A percentile compares a stretch with the other conserved stretches of the same genome.
Conservation (phyloP, 2,329 filamentous ascomycete species). For the Aspergillus sojae region DNA sequence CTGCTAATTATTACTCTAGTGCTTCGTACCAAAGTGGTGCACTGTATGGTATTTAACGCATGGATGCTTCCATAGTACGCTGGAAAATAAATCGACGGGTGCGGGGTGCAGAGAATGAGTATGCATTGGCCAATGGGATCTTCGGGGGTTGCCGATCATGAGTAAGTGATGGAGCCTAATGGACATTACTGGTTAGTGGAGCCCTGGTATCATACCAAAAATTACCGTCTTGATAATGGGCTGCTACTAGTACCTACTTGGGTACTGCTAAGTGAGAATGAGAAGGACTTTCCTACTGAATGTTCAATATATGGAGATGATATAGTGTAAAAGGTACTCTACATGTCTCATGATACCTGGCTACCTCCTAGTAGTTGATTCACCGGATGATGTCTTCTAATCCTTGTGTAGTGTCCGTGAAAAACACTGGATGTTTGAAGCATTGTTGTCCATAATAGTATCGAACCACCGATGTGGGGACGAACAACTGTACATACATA, state of each 20-base stretch:
- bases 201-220: neutral
- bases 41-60: neutral
- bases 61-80: conserved; percentile 1
- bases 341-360: neutral
- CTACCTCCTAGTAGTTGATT: neutral
- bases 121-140: conserved; percentile 18
- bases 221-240: neutral
- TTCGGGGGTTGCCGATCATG: conserved; percentile 15
- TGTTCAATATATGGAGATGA: neutral
- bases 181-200: neutral
- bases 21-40: too few species aligned
- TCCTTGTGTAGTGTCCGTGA: neutral
- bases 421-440: neutral
- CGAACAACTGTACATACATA: conserved; percentile 1
- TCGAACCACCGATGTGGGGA: neutral
- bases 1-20: neutral
- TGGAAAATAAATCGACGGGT: conserved; percentile 11
- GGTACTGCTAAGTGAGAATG: neutral
- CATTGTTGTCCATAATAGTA: neutral
- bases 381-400: neutral
- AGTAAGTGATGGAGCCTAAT: conserved; percentile 1
- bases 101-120: conserved; percentile 19
- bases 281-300: neutral
- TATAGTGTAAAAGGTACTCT: neutral
- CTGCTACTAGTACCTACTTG: neutral